Base-by-base conservation (phyloP, 495 filamentous ascomycete genomes). In the Neurospora sp. region DNA sequence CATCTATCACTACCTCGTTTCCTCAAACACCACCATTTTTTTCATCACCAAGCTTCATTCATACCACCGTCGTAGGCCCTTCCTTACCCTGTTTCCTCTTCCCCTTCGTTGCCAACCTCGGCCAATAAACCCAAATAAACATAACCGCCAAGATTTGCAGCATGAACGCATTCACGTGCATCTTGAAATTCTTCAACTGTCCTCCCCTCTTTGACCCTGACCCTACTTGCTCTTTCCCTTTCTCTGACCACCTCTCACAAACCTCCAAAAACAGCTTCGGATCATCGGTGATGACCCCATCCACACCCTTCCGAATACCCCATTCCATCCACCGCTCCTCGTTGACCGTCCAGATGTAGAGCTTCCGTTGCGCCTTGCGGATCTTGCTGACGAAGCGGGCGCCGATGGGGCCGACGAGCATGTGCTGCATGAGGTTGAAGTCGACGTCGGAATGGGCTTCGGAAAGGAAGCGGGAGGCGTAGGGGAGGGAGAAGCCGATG, bases 331-430 rank as follows among this genome's bases (percentile, higher is more conserved):
- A 84, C 14, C 82, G 79, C 71, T 87, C 86, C 4, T 90, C 88
- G 76, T 98, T 96, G 27, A 97, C 92, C 0, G 95, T 97, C 95
- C 95, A 98, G 1, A 88, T 84, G 77, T 89, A 92, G 9, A 97
- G 81, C 14, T 86, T 84, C 23, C 91, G 87, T 20, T 84, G 83
- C 7, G 83, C 80, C 71, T 81, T 79, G 60, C 84, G 84, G 10
- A 86, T 86, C 27, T 92, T 88, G 2, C 86, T 85, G 14, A 93
- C 72, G 82, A 97, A 96, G 3, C 80, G 80, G 10, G 82, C 74
- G 2, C 93, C 92, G 71, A 82, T 75, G 0, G 91, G 91, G 0
- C 90, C 87, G 70, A 93, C 86, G 60, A 97, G 85, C 40, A 88
- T 79, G 46, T 85, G 82, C 72, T 91, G 88, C 37, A 92, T 79